These are phyloP conservation scores for Solanum ahanhuiri DNA, from an alignment of 257 asterid genomes.

Conservation along the genomic window DNA sequence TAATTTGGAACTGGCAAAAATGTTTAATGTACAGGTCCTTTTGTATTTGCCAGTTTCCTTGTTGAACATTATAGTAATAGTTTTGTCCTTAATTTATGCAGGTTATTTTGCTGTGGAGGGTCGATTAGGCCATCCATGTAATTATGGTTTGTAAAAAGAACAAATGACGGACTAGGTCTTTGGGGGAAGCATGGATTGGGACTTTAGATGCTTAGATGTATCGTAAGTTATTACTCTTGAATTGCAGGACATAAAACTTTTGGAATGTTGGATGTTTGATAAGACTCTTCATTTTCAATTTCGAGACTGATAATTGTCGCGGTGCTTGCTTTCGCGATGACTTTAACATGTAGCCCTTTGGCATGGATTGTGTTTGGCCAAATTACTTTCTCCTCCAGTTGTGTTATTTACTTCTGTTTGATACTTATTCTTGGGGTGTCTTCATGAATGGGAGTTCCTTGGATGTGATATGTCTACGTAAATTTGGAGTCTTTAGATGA, in stretches of 20 bases:
- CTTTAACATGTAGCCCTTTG: not conserved
- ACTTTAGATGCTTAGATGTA: not conserved
- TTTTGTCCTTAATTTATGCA: not conserved
- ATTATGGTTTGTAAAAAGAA: not conserved
- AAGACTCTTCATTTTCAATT: not conserved
- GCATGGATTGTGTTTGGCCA: not conserved
- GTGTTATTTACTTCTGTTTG: not conserved
- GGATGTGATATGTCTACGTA: not conserved
- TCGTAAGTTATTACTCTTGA: not conserved
- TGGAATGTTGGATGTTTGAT: not conserved
- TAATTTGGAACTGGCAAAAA: not conserved
- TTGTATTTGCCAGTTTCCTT: not conserved
- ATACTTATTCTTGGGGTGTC: not conserved
- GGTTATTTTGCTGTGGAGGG: not conserved
- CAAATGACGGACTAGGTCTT: not conserved
- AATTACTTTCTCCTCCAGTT: not conserved
- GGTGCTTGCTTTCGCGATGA: not conserved
- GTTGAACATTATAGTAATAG: not conserved
- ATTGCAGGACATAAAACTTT: not conserved
- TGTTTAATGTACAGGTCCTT: not conserved
- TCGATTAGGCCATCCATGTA: not conserved
- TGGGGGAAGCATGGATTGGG: not conserved
- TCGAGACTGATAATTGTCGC: not conserved
- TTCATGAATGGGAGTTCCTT: not conserved
- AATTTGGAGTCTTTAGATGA: not conserved